Evolutionary conservation across 2,329 filamentous ascomycete species (phyloP), one percentile per base, ranked within the genome.

Genomic region (Raffaelea ambrosiae): DNA sequence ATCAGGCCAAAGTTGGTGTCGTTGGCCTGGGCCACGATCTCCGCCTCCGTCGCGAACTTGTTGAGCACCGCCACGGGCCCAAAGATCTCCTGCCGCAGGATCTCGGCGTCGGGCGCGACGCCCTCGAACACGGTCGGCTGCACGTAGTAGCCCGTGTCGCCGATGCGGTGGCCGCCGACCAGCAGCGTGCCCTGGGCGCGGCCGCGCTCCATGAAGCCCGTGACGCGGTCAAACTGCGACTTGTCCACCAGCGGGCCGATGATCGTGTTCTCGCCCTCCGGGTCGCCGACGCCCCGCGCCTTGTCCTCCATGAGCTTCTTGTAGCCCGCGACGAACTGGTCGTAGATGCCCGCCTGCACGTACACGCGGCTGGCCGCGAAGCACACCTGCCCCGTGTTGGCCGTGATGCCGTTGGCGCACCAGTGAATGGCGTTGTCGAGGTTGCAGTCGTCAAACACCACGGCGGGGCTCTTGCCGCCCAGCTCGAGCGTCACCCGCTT

Each of bases 371-470:
- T 84, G 4, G 82, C 81, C 54, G 86, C 86, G 26, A 83, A 84
- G 68, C 84, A 88, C 38, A 87, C 80, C 61, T 88, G 84, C 13
- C 84, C 84, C 0, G 80, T 80, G 55, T 87, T 86, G 48, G 78
- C 79, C 67, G 84, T 82, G 71, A 87, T 61, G 5, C 64, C 56
- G 48, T 62, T 61, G 13, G 56, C 58, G 22, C 58, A 40, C 55
- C 56, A 59, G 21, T 36, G 52, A 5, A 51, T 79, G 16, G 81
- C 81, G 53, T 70, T 71, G 23, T 82, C 76, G 26, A 84, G 57
- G 46, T 81, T 73, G 4, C 76, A 78, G 55, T 84, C 81, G 2
- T 77, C 76, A 3, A 84, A 72, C 47, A 84, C 68, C 40, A 85
- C 65, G 47, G 79, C 69, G 0, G 81, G 79, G 29, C 74, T 79